Evolutionary conservation across 495 filamentous ascomycete genomes (phyloP).

Genomic region (Usnea hakonensis): DNA sequence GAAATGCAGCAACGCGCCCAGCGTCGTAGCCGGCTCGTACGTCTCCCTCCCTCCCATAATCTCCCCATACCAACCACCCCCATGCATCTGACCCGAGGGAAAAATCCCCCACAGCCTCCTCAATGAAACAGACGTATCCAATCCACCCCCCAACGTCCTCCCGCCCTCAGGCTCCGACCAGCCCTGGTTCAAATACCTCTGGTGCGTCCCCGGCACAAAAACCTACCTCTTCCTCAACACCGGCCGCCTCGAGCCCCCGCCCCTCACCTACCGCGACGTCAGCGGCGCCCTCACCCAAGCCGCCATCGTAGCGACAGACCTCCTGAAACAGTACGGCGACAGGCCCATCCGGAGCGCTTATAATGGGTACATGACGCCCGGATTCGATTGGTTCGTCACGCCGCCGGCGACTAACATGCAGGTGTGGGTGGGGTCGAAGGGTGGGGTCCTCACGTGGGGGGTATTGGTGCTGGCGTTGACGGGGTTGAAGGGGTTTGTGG

Average conservation of each 20-base stretch:
- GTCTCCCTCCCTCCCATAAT: background rate
- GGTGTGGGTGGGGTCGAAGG: background rate
- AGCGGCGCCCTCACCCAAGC: background rate
- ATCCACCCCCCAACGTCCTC: background rate
- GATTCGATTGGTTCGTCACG: background rate
- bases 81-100: background rate
- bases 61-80: background rate
- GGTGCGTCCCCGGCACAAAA: background rate
- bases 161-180: constrained; percentile 4
- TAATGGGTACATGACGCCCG: background rate
- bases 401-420: background rate
- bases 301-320: too few relatives aligned
- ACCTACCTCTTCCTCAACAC: constrained; percentile 5
- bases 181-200: constrained; percentile 5
- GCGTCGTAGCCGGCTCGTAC: background rate
- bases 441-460: background rate
- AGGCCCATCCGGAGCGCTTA: background rate
- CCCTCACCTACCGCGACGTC: constrained; percentile 1
- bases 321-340: background rate
- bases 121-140: background rate
- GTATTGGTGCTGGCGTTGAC: background rate
- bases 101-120: background rate
- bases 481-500: background rate
- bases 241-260: background rate
- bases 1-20: constrained; percentile 1